These are phyloP conservation scores for Hypoxylon rubiginosum DNA, from an alignment of 2,329 filamentous ascomycete species.

Conservation along the genomic window DNA sequence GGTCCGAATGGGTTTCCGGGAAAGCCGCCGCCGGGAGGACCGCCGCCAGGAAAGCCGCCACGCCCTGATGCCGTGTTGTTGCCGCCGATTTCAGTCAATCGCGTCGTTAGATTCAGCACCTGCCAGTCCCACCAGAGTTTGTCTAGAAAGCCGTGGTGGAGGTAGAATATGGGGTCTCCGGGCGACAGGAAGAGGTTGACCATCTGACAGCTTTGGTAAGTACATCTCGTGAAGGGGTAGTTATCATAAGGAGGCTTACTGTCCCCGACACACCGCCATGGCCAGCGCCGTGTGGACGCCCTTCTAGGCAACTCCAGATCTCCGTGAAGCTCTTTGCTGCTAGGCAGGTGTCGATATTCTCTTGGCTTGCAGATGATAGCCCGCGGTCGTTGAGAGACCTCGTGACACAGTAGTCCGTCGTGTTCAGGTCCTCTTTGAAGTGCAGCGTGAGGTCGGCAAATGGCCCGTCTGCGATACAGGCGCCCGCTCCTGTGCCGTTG, in stretches of 20 bases:
- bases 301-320: conserved; percentile 42
- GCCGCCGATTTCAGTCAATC: conserved; percentile 43
- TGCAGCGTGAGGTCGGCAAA: conserved; percentile 53
- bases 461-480: conserved; percentile 53
- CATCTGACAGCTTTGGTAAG: conserved; percentile 39
- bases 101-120: conserved; percentile 34
- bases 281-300: conserved; percentile 40
- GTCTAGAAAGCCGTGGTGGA: conserved; percentile 47
- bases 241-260: conserved; percentile 21
- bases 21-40: conserved; percentile 29
- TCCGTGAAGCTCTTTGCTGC: conserved; percentile 14
- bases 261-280: conserved; percentile 43
- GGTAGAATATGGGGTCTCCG: conserved; percentile 48
- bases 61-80: conserved; percentile 37
- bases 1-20: conserved; percentile 29
- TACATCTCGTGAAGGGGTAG: not conserved
- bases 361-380: conserved; percentile 25
- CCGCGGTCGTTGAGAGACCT: conserved; percentile 42
- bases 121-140: conserved; percentile 49
- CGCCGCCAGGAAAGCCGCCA: conserved; percentile 2
- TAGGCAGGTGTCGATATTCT: conserved; percentile 37
- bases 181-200: conserved; percentile 41
- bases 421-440: conserved; percentile 46
- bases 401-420: conserved; percentile 44
- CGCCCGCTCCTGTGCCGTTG: conserved; percentile 45